Evolutionary conservation across 768 basidiomycete species (phyloP).

Genomic region (Basidioascus undulatus): DNA sequence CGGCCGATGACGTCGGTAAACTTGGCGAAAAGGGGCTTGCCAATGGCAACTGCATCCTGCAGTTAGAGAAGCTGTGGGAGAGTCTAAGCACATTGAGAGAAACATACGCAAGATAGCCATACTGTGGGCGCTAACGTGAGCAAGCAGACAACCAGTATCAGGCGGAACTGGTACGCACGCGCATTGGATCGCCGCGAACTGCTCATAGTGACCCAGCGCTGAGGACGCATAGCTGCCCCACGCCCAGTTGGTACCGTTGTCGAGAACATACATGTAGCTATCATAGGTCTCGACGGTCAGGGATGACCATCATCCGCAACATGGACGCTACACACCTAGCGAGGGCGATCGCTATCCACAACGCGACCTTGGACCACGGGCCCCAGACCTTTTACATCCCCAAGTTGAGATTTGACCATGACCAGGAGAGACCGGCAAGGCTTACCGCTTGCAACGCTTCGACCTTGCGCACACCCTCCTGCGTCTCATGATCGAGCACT

Average conservation of each 20-base stretch:
- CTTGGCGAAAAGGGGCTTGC: constrained; percentile 2
- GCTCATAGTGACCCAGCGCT: background rate
- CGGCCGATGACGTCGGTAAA: constrained; percentile 1
- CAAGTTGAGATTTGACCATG: too few relatives aligned
- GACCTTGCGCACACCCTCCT: constrained; percentile 1
- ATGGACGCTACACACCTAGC: background rate
- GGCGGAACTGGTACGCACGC: too few relatives aligned
- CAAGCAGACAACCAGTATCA: too few relatives aligned
- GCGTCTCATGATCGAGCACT: background rate
- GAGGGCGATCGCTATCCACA: background rate
- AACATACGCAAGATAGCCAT: too few relatives aligned
- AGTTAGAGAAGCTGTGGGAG: too few relatives aligned
- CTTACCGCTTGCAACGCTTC: background rate
- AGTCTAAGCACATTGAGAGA: too few relatives aligned
- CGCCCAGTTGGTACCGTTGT: constrained; percentile 1
- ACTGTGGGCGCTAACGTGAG: too few relatives aligned
- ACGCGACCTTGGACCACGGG: background rate
- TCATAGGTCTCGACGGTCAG: background rate
- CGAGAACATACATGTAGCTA: background rate
- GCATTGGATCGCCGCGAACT: background rate
- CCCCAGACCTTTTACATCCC: constrained; percentile 1
- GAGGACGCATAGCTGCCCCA: constrained; percentile 1
- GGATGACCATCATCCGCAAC: background rate
- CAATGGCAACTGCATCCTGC: too few relatives aligned
- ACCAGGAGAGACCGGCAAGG: background rate